Evolutionary conservation across 768 basidiomycete species (phyloP).

Genomic region (Pleurotus platypus): DNA sequence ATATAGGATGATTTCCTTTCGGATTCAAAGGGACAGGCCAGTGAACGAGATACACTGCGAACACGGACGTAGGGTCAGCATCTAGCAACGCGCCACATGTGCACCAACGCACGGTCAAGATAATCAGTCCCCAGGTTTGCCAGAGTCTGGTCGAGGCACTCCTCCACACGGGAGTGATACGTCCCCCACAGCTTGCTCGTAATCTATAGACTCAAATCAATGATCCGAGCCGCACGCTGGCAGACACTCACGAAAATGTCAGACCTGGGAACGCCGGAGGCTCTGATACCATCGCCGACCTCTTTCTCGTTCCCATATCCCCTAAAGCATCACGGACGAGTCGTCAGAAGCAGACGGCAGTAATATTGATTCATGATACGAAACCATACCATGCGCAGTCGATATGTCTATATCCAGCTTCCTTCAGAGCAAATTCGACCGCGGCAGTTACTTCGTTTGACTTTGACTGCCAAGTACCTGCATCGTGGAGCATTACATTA

Average conservation of each 20-base stretch:
- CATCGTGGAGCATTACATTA: conserved; percentile 4
- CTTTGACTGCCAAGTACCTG: conserved; percentile 81
- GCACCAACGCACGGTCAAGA: conserved; percentile 60
- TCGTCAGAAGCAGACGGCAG: conserved; percentile 2
- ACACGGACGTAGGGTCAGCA: conserved; percentile 7
- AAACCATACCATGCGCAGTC: conserved; percentile 55
- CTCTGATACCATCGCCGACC: conserved; percentile 77
- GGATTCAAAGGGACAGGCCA: conserved; percentile 81
- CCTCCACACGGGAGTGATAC: conserved; percentile 68
- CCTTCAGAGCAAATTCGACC: conserved; percentile 70
- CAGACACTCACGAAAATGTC: conserved; percentile 47
- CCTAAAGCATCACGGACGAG: conserved; percentile 29
- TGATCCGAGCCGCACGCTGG: neutral
- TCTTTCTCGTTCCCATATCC: conserved; percentile 71
- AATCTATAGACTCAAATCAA: conserved; percentile 35
- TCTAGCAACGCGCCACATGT: conserved; percentile 3
- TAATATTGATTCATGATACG: neutral
- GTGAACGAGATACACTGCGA: conserved; percentile 63
- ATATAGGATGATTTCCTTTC: conserved; percentile 56
- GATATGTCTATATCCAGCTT: conserved; percentile 72
- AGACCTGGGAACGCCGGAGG: conserved; percentile 66
- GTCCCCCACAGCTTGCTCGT: conserved; percentile 72
- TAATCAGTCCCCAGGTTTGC: conserved; percentile 81
- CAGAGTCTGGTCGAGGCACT: conserved; percentile 71
- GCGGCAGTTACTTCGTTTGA: conserved; percentile 69